Evolutionary conservation across 306 rosid species (phyloP).

Genomic region (Crotalaria pallida): DNA sequence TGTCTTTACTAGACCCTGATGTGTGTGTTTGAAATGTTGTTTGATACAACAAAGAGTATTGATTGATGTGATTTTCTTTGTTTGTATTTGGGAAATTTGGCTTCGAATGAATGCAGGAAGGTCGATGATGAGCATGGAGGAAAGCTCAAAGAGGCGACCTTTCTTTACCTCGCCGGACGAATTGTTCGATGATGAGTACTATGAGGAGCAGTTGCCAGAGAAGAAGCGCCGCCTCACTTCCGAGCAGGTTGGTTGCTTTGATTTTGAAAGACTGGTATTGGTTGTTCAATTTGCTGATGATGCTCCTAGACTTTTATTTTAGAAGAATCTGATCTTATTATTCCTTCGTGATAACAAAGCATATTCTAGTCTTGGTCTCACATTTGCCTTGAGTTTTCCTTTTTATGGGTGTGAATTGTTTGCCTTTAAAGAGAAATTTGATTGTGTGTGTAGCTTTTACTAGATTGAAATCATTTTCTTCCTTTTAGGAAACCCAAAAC

Average conservation of each 20-base stretch:
- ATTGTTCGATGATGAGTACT: conserved; percentile 77
- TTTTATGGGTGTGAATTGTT: not conserved
- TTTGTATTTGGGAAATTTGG: not conserved
- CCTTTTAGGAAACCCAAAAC: conserved; percentile 1
- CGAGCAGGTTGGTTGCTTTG: conserved; percentile 58
- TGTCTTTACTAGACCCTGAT: not conserved
- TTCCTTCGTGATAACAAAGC: conserved; percentile 26
- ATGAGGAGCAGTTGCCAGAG: conserved; percentile 88
- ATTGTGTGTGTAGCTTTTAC: conserved; percentile 11
- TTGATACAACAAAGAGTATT: not conserved
- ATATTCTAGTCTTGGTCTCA: not conserved
- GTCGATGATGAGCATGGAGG: conserved; percentile 68
- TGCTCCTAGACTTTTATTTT: not conserved
- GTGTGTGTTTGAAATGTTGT: not conserved
- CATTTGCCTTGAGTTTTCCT: not conserved
- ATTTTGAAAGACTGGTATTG: not conserved
- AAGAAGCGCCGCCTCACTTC: conserved; percentile 95
- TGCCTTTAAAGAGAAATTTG: conserved; percentile 4
- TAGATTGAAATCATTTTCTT: conserved; percentile 20
- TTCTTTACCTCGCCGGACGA: conserved; percentile 83
- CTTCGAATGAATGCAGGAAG: conserved; percentile 41
- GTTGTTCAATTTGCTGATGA: conserved; percentile 21
- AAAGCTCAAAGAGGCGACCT: conserved; percentile 67
- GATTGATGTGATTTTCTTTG: conserved; percentile 1
- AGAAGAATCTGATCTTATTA: conserved; percentile 16